Evolutionary conservation across 768 basidiomycete genomes (phyloP), one percentile per base, ranked within the genome.

Genomic region (Pleurotus giganteus): DNA sequence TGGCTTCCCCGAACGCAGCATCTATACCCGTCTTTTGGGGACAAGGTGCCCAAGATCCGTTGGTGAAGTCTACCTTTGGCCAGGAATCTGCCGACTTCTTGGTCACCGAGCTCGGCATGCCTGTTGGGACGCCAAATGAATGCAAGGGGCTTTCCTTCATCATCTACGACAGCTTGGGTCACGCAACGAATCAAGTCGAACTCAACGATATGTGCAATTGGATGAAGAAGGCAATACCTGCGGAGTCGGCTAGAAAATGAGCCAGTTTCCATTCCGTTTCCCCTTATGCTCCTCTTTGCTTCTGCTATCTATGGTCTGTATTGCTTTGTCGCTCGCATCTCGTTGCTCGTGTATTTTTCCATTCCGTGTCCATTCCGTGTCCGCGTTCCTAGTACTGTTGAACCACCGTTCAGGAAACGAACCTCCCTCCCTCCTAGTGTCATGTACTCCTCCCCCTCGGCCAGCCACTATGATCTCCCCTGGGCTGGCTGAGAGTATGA

Each of bases 21-120:
- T 76, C 79, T 3, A 76, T 83, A 19, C 89, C 93, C 1, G 76
- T 95, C 26, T 95, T 96, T 70, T 90, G 90, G 84, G 94, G 89
- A 11, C 90, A 94, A 59, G 94, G 94, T 21, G 79, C 75, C 4
- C 75, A 67, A 13, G 94, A 98, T 70, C 85, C 82, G 5, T 75
- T 96, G 21, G 86, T 97, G 52, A 77, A 76, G 55, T 76, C 75
- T 60, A 58, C 76, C 24, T 74, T 84, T 47, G 82, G 83, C 21
- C 66, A 76, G 52, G 67, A 68, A 46, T 88, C 89, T 6, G 70
- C 78, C 32, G 77, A 84, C 5, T 79, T 80, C 56, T 71, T 95
- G 41, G 79, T 76, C 31, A 65, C 74, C 12, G 61, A 77, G 13
- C 64, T 91, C 36, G 82, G 83, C 13, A 73, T 89, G 53, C 74